Base-by-base conservation (phyloP, 352 stramenopile species). In the Phytopythium ostracodes region DNA sequence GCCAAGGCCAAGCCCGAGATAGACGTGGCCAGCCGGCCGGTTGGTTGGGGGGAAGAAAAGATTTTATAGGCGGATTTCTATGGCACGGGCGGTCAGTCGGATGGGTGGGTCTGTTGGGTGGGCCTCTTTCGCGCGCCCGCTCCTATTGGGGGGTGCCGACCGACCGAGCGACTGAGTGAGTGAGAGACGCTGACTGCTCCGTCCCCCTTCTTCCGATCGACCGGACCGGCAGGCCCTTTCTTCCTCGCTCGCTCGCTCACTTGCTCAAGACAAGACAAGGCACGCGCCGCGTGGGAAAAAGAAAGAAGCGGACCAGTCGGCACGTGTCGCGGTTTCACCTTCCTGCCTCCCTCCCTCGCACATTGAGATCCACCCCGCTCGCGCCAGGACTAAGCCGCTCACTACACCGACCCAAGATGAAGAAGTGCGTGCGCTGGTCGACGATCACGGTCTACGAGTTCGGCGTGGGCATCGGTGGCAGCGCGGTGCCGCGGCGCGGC, bases 381-480 rank as follows among this genome's bases (percentile, higher is more conserved):
- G 8, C 6, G 15, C 20, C 18, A n/a, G 10, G n/a, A 29, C 31
- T 25, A 22, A 15, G 46, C 29, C 29, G 29, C 29, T 7, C 29
- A 33, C 29, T n/a, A 24, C 25, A 38, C 24, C 14, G 8, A 9
- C 12, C 47, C 47, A 38, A 18, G 36, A 75, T 73, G 65, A 71
- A 69, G 54, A 88, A 88, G 68, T 60, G 72, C 46, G 78, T 86
- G 58, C 76, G 76, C 27, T 88, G 73, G 73, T 84, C 76, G 10
- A 86, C 74, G 47, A 56, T 88, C 59, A 88, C 78, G 31, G 78
- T 88, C 35, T 88, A 86, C 63, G 78, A 88, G 64, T 86, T 86
- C 57, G 74, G 74, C 56, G 76, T 88, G 15, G 76, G 65, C 1
- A 57, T 86, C 18, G 76, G 78, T 59, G 76, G 76, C 54, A 83